Evolutionary conservation across 257 asterid genomes (phyloP).

Genomic region (Lantana camara): DNA sequence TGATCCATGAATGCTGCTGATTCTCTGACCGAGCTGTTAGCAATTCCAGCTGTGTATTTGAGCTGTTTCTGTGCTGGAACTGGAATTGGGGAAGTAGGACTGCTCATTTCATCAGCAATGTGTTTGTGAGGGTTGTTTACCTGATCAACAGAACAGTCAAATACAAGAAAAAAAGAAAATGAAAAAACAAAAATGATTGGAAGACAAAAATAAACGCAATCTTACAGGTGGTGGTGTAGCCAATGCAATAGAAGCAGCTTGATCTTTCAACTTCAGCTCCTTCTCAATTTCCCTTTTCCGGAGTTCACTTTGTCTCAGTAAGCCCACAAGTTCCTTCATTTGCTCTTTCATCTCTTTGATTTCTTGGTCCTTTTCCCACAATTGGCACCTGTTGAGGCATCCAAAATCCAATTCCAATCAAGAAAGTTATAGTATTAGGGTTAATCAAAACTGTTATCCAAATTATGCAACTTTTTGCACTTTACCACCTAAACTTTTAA

Average conservation of each 20-base stretch:
- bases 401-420: too few relatives aligned
- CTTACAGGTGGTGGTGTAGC: slow-evolving; percentile 63
- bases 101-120: slow-evolving; percentile 45
- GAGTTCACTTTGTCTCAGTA: slow-evolving; percentile 60
- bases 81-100: slow-evolving; percentile 58
- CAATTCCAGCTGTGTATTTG: slow-evolving; percentile 65
- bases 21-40: slow-evolving; percentile 56
- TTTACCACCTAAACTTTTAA: too few relatives aligned
- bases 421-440: not conserved
- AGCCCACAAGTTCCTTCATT: slow-evolving; percentile 58
- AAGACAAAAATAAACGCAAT: not conserved
- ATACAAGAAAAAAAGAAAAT: not conserved
- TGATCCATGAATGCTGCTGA: slow-evolving; percentile 60
- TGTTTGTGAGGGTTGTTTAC: slow-evolving; percentile 47
- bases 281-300: slow-evolving; percentile 58
- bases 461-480: too few relatives aligned
- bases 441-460: too few relatives aligned
- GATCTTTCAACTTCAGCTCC: slow-evolving; percentile 58
- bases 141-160: slow-evolving; percentile 20
- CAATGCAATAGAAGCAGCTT: slow-evolving; percentile 45
- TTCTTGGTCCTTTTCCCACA: slow-evolving; percentile 63
- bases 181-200: not conserved
- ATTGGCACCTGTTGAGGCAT: slow-evolving; percentile 50
- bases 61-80: slow-evolving; percentile 78
- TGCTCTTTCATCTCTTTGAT: slow-evolving; percentile 70